Percentiles rank a stretch among this genome's conserved stretches.
Evolutionary conservation across 768 basidiomycete genomes (phyloP).

Genomic region (Russula sp.): DNA sequence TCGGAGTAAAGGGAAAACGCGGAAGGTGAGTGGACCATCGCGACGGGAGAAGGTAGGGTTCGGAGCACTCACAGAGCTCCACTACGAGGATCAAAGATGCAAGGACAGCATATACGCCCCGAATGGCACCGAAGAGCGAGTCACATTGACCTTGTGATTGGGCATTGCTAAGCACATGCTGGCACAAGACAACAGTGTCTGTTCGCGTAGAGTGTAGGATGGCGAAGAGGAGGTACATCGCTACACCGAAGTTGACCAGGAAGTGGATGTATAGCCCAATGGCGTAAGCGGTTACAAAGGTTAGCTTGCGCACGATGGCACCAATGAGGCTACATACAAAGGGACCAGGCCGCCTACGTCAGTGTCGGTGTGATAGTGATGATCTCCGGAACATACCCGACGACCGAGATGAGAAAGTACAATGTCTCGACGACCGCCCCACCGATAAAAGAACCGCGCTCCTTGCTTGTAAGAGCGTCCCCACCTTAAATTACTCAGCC

Average conservation of each 20-base stretch:
- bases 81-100: conserved; percentile 39
- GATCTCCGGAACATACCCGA: conserved; percentile 40
- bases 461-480: conserved; percentile 26
- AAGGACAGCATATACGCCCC: conserved; percentile 40
- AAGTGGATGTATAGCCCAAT: conserved; percentile 53
- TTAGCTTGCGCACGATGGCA: conserved; percentile 53
- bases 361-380: neutral
- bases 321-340: conserved; percentile 45
- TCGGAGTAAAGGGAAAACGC: neutral
- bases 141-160: conserved; percentile 40
- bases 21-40: neutral
- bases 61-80: conserved; percentile 47
- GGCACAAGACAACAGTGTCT: conserved; percentile 40
- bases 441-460: conserved; percentile 38
- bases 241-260: conserved; percentile 45
- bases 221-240: conserved; percentile 43
- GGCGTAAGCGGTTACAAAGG: conserved; percentile 48
- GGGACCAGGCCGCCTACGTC: neutral
- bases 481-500: conserved; percentile 23
- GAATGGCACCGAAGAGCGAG: conserved; percentile 35
- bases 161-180: conserved; percentile 35
- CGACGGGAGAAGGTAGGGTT: neutral
- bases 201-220: conserved; percentile 40
- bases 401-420: conserved; percentile 43
- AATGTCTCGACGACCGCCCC: conserved; percentile 48